Evolutionary conservation across 129 eudicot species (phyloP).

Genomic region (Artemisia annua): DNA sequence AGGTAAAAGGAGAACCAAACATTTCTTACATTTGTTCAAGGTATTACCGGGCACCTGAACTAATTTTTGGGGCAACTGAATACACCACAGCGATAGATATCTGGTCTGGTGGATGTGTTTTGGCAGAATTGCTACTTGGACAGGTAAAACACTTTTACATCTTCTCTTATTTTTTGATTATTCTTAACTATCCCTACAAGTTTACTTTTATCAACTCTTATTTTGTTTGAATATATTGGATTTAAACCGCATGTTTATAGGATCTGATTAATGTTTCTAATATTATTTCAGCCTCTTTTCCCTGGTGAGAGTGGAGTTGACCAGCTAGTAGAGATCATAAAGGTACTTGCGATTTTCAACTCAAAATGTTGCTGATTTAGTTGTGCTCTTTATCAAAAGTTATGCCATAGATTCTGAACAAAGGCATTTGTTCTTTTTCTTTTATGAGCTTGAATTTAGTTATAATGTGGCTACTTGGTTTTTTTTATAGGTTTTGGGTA

Average conservation of each 20-base stretch:
- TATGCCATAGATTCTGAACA: too few relatives aligned
- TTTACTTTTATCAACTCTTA: background rate
- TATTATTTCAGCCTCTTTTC: conserved; percentile 43
- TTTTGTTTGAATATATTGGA: background rate
- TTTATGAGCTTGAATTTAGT: background rate
- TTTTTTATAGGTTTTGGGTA: conserved; percentile 67
- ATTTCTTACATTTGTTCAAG: conserved; percentile 79
- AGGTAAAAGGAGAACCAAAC: conserved; percentile 86
- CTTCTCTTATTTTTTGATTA: background rate
- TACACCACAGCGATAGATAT: conserved; percentile 71
- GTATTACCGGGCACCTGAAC: conserved; percentile 58
- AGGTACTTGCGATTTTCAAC: conserved; percentile 40
- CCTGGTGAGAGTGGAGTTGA: conserved; percentile 78
- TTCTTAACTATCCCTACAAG: too few relatives aligned
- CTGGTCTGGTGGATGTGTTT: conserved; percentile 66
- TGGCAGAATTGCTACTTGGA: conserved; percentile 63
- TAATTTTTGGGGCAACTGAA: conserved; percentile 62
- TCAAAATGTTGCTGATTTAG: background rate
- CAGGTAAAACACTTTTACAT: conserved; percentile 20
- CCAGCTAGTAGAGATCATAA: conserved; percentile 90
- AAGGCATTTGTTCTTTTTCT: too few relatives aligned
- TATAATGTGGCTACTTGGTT: conserved; percentile 15
- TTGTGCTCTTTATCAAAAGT: too few relatives aligned
- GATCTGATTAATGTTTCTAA: conserved; percentile 8
- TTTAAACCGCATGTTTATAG: conserved; percentile 5